These are phyloP conservation scores for Flaveria bidentis DNA, from an alignment of 129 eudicot genomes.

Conservation along the genomic window DNA sequence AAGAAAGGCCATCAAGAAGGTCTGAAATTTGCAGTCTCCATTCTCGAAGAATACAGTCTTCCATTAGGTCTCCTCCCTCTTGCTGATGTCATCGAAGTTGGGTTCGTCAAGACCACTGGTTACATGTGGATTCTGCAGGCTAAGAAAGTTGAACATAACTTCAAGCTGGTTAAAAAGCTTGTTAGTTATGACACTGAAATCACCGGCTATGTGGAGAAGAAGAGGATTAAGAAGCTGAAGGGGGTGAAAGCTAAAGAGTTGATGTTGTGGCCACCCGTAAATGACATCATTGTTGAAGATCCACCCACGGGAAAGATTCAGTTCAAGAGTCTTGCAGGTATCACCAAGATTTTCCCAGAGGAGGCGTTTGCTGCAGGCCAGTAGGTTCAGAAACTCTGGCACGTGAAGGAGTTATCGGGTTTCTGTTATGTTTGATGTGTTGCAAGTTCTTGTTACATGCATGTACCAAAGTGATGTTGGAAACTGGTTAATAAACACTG, in stretches of 20 bases:
- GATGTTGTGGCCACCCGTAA: conserved; percentile 76
- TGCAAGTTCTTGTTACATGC: conserved; percentile 22
- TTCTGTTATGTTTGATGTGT: conserved; percentile 16
- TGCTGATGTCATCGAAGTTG: conserved; percentile 58
- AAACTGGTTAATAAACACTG: conserved; percentile 19
- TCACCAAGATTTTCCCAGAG: conserved; percentile 62
- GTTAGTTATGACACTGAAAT: conserved; percentile 61
- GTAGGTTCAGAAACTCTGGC: conserved; percentile 24
- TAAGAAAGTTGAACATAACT: conserved; percentile 60
- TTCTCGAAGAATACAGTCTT: conserved; percentile 53
- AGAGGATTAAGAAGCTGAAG: conserved; percentile 67
- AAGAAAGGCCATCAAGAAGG: conserved; percentile 71
- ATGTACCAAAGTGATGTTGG: conserved; percentile 28
- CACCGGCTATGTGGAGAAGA: conserved; percentile 55
- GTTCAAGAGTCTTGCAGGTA: conserved; percentile 74
- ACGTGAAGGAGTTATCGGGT: conserved; percentile 5
- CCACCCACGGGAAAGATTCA: conserved; percentile 68
- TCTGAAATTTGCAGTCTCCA: conserved; percentile 50
- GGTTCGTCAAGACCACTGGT: conserved; percentile 61
- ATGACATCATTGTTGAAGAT: conserved; percentile 58
- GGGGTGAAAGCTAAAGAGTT: conserved; percentile 76
- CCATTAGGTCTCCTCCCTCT: conserved; percentile 70
- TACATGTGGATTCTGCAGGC: conserved; percentile 67
- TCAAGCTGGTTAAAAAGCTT: conserved; percentile 52
- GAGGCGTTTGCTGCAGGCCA: conserved; percentile 68